Evolutionary conservation across 345 rosid species (phyloP).

Genomic region (Brassica napus): Da-Ae NC_063446.1:61851501-61852000

Average conservation of each 20-base stretch:
- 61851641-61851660: constrained; percentile 24
- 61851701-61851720: constrained; percentile 21
- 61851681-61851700: constrained; percentile 20
- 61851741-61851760: constrained; percentile 48
- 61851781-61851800: constrained; percentile 80
- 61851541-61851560: background rate
- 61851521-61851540: no score
- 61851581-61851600: background rate
- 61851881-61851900: constrained; percentile 30
- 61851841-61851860: constrained; percentile 35
- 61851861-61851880: constrained; percentile 30
- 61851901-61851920: constrained; percentile 35
- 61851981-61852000: constrained; percentile 35
- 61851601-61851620: constrained; percentile 15
- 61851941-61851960: background rate
- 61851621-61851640: constrained; percentile 15
- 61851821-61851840: constrained; percentile 14
- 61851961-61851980: constrained; percentile 24
- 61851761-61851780: constrained; percentile 52
- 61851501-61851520: no score
- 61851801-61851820: constrained; percentile 34
- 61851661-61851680: background rate
- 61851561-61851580: background rate
- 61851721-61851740: constrained; percentile 57
- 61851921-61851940: constrained; percentile 21